phyloP scores from a whole-genome alignment of 176 grass and related monocot genomes.

The Phyllostachys edulis region DNA sequence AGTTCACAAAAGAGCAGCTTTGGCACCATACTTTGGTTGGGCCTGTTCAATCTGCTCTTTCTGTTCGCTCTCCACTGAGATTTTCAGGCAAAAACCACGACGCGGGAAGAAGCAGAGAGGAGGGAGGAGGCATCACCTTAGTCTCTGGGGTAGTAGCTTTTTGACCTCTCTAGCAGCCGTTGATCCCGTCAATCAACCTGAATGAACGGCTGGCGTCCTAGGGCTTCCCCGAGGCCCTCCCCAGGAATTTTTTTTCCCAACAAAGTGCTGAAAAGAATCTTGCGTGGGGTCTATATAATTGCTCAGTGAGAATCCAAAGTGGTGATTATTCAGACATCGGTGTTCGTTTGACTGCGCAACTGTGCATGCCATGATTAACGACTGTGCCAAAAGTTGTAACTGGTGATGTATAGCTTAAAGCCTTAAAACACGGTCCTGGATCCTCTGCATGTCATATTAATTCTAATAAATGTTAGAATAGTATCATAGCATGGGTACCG shows the following conservation, averaged over 20 bases:
- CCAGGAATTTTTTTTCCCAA: too few species aligned
- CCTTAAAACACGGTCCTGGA: neutral
- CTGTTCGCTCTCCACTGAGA: neutral
- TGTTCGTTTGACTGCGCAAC: neutral
- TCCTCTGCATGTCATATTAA: too few species aligned
- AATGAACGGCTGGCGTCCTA: too few species aligned
- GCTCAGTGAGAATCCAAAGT: neutral
- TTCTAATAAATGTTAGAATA: too few species aligned
- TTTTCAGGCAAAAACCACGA: conserved; percentile 25
- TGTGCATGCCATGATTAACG: neutral
- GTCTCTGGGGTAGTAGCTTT: neutral
- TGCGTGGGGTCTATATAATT: neutral
- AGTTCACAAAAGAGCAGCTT: conserved; percentile 26
- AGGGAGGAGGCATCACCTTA: neutral
- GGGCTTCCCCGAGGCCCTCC: too few species aligned
- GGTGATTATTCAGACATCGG: neutral
- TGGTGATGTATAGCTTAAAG: neutral
- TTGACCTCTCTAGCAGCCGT: too few species aligned
- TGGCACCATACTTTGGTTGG: conserved; percentile 15
- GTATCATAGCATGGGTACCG: too few species aligned
- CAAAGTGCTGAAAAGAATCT: neutral
- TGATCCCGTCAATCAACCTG: too few species aligned
- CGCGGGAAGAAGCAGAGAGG: conserved; percentile 19
- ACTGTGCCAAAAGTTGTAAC: neutral
- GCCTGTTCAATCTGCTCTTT: conserved; percentile 2